Base-by-base conservation (phyloP, 1,284 basidiomycete species). In the Ganoderma resinaceum region DNA sequence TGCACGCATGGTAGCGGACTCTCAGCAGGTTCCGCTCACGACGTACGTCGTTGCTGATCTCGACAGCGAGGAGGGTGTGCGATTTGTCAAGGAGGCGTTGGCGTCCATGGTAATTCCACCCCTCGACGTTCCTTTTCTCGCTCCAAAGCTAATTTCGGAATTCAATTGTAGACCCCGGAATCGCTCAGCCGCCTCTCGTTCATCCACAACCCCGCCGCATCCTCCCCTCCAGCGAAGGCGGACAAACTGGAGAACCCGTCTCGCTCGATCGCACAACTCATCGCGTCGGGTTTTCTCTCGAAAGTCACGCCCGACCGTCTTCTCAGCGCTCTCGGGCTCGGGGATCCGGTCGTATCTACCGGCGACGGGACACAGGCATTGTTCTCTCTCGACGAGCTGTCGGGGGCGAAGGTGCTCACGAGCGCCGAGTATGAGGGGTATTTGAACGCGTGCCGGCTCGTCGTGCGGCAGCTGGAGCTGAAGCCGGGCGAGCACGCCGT, bases 31-130 rank as follows among this genome's bases (percentile, higher is more conserved):
- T 16, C 80, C 82, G 0, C 68, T 88, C 53, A 89, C 91, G 4
- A 80, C 91, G 14, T 92, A 90, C 78, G 81, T 98, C 38, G 81
- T 98, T 5, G 93, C 91, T 1, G 94, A 98, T 78, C 82, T 98
- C 5, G 92, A 98, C 75, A 87, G 83, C 7, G 78, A 80, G 1
- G 84, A 83, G 3, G 94, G 94, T 0, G 70, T 85, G 16, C 74
- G 77, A 4, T 78, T 96, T 1, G 81, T 91, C 14, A 85, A 82
- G 60, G 89, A 91, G 66, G 89, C 91, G 0, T 78, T 98, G 16
- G 74, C 79, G 26, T 91, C 92, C 14, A 79, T 93, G 71, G 94
- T 95, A 76, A 65, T 84, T 80, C 18, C 7, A 29, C 2, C 12
- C 12, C 23, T 37, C 16, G 31, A n/a, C 1, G 1, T 31, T 9